Conservation (phyloP, 2,329 filamentous ascomycete genomes). For the Furcasterigmium sp. region DNA sequence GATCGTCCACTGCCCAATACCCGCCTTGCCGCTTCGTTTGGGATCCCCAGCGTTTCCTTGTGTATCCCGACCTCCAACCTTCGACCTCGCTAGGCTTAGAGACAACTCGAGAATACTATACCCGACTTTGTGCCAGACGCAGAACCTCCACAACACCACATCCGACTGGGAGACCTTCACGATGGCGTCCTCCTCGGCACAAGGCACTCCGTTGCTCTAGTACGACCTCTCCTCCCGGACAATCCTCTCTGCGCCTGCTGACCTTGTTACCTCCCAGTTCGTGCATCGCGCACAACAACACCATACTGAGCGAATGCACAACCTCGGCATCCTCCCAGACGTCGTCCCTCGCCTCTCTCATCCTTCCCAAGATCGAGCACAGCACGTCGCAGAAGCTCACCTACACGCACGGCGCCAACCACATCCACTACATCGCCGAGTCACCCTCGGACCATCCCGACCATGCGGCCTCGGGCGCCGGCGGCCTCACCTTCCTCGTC, state of each 20-base stretch:
- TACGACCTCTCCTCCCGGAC: slow-evolving; percentile 34
- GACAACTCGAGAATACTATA: too few relatives aligned
- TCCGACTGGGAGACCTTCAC: too few relatives aligned
- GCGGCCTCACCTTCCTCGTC: slow-evolving; percentile 86
- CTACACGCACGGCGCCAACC: slow-evolving; percentile 85
- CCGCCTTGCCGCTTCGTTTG: too few relatives aligned
- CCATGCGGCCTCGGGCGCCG: slow-evolving; percentile 50
- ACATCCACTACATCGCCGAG: slow-evolving; percentile 94
- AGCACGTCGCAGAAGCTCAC: slow-evolving; percentile 78
- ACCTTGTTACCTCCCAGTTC: slow-evolving; percentile 47
- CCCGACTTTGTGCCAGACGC: too few relatives aligned
- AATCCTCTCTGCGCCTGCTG: slow-evolving; percentile 1
- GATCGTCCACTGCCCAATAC: too few relatives aligned
- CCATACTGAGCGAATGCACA: slow-evolving; percentile 90
- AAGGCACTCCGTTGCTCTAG: slow-evolving; percentile 68
- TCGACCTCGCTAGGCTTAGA: too few relatives aligned
- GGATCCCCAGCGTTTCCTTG: too few relatives aligned
- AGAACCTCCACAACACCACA: too few relatives aligned
- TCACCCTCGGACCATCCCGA: slow-evolving; percentile 61
- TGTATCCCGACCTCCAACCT: too few relatives aligned
- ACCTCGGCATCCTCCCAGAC: slow-evolving; percentile 77
- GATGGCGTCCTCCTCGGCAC: slow-evolving; percentile 69
- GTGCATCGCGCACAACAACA: slow-evolving; percentile 90
- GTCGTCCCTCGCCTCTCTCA: slow-evolving; percentile 82
- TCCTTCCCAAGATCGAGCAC: slow-evolving; percentile 93